Evolutionary conservation across 2,329 filamentous ascomycete species (phyloP), one percentile per base, ranked within the genome.

Genomic region (Neonectria neomacrospora): DNA sequence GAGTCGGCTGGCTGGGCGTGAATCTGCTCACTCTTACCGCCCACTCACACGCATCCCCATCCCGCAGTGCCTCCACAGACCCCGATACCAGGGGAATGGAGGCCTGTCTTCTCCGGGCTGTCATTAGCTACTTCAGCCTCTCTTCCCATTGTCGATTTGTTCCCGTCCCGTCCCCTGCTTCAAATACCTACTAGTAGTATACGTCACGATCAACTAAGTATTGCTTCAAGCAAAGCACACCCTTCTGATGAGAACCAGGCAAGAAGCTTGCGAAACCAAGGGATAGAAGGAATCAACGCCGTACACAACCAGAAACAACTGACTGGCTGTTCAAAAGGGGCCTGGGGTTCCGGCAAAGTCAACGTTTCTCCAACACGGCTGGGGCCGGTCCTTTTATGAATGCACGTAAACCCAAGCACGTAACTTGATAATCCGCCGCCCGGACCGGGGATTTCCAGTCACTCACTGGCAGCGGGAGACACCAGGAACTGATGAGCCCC

Each of bases 1-100:
- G 65, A 47, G 34, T 58, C 63, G 34, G 55, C 39, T 28, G 8
- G 50, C 34, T 26, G 42, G 42, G 20, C 42, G 34, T 37, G 42
- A 45, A 8, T 45, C 22, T 26, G 11, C 14, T 45, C 14, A 23
- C 22, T 30, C 26, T 48, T 8, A 16, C n/a, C 45, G 11, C 45
- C 30, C 23, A n/a, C 45, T 28, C 26, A n/a, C 45, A 30, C 14
- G 28, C 26, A 16, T 48, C 16, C 7, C 44, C 22, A 23, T 28
- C 14, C 44, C 14, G 22, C 26, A 16, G 14, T n/a, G 45, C 28
- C 45, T 30, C 45, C 45, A 30, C 45, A 18, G 5, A 12, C 45
- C n/a, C 14, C 14, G 16, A 37, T 18, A 30, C 10, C 23, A 30
- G n/a, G n/a, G 41, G 14, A 26, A 26, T 6, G 6, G 14, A 47